A percentile compares a stretch with the other conserved stretches of the same genome.
Evolutionary conservation across 331 rosid genomes (phyloP).

Genomic region (Quercus phellos): DNA sequence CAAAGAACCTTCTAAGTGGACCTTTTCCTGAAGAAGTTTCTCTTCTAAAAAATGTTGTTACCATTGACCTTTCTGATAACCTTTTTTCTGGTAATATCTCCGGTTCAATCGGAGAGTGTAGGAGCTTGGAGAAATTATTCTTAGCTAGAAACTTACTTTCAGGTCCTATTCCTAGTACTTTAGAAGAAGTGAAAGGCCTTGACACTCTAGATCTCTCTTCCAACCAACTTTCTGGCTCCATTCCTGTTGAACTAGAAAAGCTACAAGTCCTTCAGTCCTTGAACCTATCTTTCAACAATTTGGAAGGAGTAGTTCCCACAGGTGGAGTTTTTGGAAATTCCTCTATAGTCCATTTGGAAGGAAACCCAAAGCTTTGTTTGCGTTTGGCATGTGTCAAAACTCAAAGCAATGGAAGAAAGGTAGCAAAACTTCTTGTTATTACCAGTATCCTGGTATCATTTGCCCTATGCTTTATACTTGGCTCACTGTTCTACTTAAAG

Average conservation of each 20-base stretch:
- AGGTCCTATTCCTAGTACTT: constrained; percentile 49
- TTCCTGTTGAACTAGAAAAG: constrained; percentile 53
- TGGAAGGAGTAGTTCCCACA: constrained; percentile 60
- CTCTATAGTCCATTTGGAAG: constrained; percentile 48
- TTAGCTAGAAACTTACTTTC: constrained; percentile 48
- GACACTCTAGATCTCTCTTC: constrained; percentile 62
- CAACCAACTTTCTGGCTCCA: constrained; percentile 61
- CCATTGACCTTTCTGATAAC: constrained; percentile 61
- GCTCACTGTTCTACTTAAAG: constrained; percentile 27
- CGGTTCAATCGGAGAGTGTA: constrained; percentile 41
- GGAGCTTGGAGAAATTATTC: constrained; percentile 47
- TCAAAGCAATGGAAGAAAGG: constrained; percentile 15
- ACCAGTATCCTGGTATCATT: constrained; percentile 16
- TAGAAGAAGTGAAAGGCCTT: constrained; percentile 54
- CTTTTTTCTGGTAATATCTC: constrained; percentile 48
- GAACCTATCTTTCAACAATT: constrained; percentile 57
- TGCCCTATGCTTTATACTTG: constrained; percentile 27
- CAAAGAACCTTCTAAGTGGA: constrained; percentile 57
- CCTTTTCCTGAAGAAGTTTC: constrained; percentile 55
- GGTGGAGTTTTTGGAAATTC: constrained; percentile 45
- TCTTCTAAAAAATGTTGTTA: constrained; percentile 21
- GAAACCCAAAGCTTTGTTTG: constrained; percentile 54
- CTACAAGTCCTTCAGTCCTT: constrained; percentile 40
- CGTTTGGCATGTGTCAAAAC: constrained; percentile 22
- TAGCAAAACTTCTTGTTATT: constrained; percentile 11